These are phyloP conservation scores for Apiospora malaysiana DNA, from an alignment of 2,329 filamentous ascomycete genomes.

Conservation along the genomic window DNA sequence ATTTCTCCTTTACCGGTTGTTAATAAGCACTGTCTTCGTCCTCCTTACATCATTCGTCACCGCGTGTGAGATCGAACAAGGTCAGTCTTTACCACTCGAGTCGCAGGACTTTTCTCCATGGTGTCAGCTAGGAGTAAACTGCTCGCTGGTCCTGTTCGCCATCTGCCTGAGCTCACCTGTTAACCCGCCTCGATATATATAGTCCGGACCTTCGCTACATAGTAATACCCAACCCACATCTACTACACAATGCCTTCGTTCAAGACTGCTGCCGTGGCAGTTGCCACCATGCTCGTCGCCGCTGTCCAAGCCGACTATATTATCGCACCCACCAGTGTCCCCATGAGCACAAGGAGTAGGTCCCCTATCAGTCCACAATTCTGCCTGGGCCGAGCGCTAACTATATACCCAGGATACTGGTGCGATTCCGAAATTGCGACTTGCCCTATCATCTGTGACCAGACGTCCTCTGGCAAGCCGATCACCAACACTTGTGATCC, in stretches of 20 bases:
- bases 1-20: neutral
- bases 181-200: neutral
- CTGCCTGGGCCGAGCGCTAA: constrained; percentile 14
- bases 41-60: neutral
- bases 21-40: neutral
- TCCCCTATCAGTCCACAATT: constrained; percentile 20
- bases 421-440: constrained; percentile 66
- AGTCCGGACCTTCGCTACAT: neutral
- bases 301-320: constrained; percentile 61
- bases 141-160: neutral
- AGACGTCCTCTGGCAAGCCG: constrained; percentile 58
- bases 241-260: constrained; percentile 58
- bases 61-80: neutral
- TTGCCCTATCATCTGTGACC: constrained; percentile 76
- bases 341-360: constrained; percentile 58
- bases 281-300: constrained; percentile 58
- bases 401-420: constrained; percentile 60
- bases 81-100: neutral
- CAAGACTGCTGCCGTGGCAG: constrained; percentile 58
- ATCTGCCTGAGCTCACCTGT: neutral
- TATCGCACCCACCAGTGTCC: constrained; percentile 68
- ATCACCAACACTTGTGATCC: constrained; percentile 71
- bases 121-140: neutral
- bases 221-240: neutral
- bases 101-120: neutral